These are phyloP conservation scores for Carallia pectinifolia DNA, from an alignment of 345 rosid species.

Conservation along the genomic window DNA sequence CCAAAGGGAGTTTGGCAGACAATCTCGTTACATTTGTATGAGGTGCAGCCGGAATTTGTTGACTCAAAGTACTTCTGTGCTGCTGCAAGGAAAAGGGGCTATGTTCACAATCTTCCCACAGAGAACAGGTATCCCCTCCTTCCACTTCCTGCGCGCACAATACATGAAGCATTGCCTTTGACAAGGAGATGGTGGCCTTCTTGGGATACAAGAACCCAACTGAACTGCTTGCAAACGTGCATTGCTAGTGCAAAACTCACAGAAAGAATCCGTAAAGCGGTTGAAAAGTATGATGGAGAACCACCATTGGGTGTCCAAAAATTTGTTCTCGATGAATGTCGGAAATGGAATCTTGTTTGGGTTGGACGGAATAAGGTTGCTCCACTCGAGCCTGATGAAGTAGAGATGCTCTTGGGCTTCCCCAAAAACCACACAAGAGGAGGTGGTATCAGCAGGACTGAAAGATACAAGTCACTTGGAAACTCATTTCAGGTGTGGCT, in stretches of 20 bases:
- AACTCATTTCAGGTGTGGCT: slow-evolving; percentile 78
- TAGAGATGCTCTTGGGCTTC: slow-evolving; percentile 84
- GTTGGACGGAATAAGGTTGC: slow-evolving; percentile 87
- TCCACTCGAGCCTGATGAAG: slow-evolving; percentile 87
- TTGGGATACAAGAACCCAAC: slow-evolving; percentile 75
- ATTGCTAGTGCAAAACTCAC: slow-evolving; percentile 67
- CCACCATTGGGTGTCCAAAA: slow-evolving; percentile 53
- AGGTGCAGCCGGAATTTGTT: slow-evolving; percentile 78
- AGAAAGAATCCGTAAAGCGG: slow-evolving; percentile 60
- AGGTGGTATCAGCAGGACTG: slow-evolving; percentile 82
- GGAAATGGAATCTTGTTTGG: slow-evolving; percentile 93
- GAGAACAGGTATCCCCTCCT: slow-evolving; percentile 56
- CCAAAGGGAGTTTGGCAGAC: slow-evolving; percentile 95
- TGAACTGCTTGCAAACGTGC: slow-evolving; percentile 78
- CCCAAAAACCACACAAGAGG: slow-evolving; percentile 93
- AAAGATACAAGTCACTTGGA: slow-evolving; percentile 81
- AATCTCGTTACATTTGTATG: slow-evolving; percentile 63
- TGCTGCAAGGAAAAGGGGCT: slow-evolving; percentile 88
- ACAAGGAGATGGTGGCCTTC: slow-evolving; percentile 85
- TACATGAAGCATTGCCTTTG: slow-evolving; percentile 71
- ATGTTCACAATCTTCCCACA: slow-evolving; percentile 80
- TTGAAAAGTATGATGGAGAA: slow-evolving; percentile 49
- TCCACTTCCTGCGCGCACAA: slow-evolving; percentile 66
- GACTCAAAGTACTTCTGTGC: slow-evolving; percentile 83
- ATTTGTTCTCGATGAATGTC: slow-evolving; percentile 61